Evolutionary conservation across 108 stramenopile species (phyloP).

Genomic region (Fragilaria crotonensis): DNA sequence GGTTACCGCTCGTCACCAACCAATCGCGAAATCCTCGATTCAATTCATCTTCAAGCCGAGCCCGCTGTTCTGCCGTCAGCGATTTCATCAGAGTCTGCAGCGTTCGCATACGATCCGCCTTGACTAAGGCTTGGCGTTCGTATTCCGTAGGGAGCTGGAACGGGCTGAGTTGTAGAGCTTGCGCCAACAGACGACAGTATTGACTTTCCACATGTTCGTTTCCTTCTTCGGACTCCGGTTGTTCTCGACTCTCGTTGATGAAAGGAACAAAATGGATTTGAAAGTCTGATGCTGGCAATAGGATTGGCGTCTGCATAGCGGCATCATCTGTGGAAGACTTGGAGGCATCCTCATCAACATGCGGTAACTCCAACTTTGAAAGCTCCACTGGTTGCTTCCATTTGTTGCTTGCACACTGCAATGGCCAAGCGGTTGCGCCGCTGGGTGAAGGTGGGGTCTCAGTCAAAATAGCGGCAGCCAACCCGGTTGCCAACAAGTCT

Average conservation of each 20-base stretch:
- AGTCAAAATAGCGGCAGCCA: slow-evolving; percentile 60
- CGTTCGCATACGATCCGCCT: slow-evolving; percentile 65
- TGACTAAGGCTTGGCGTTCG: slow-evolving; percentile 58
- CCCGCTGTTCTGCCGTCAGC: slow-evolving; percentile 53
- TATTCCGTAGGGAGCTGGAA: slow-evolving; percentile 80
- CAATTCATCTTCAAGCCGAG: slow-evolving; percentile 67
- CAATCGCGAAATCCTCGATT: slow-evolving; percentile 84
- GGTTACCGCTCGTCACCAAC: slow-evolving; percentile 86
- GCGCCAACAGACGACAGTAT: slow-evolving; percentile 70
- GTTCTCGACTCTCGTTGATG: slow-evolving; percentile 44
- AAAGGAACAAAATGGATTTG: slow-evolving; percentile 70
- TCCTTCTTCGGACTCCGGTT: slow-evolving; percentile 33
- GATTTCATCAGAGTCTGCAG: slow-evolving; percentile 60
- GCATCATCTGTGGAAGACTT: slow-evolving; percentile 31
- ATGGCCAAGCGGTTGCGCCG: slow-evolving; percentile 33
- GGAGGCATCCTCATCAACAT: slow-evolving; percentile 26
- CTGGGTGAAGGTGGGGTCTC: slow-evolving; percentile 26
- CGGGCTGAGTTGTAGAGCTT: slow-evolving; percentile 72
- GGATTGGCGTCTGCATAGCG: slow-evolving; percentile 51
- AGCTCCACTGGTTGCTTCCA: slow-evolving; percentile 82
- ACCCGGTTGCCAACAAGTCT: slow-evolving; percentile 74
- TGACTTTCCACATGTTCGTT: slow-evolving; percentile 44
- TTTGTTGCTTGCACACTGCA: slow-evolving; percentile 87
- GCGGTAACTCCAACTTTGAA: slow-evolving; percentile 65
- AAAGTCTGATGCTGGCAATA: slow-evolving; percentile 70